These are phyloP conservation scores for Pseudocercospora fijiensis DNA, from an alignment of 2,329 filamentous ascomycete species.

Conservation along the genomic window DNA sequence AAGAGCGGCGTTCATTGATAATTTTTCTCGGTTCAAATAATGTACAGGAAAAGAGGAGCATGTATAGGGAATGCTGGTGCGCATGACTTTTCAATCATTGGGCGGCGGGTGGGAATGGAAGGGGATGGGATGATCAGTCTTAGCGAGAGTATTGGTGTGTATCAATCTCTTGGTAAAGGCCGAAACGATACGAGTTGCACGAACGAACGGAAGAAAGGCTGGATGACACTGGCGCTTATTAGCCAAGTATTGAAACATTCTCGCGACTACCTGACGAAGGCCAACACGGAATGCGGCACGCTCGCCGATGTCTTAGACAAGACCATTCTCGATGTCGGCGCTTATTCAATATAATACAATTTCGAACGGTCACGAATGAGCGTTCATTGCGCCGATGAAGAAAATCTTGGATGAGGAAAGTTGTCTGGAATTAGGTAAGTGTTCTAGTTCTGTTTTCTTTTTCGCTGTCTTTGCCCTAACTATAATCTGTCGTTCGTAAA, in stretches of 20 bases:
- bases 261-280: neutral
- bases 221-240: conserved; percentile 5
- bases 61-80: neutral
- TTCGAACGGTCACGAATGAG: neutral
- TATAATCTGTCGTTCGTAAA: neutral
- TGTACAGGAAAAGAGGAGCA: conserved; percentile 1
- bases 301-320: neutral
- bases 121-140: neutral
- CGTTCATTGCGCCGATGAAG: neutral
- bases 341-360: conserved; percentile 2
- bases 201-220: neutral
- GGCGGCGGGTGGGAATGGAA: neutral
- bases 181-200: conserved; percentile 3
- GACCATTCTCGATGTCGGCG: neutral
- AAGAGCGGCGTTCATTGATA: neutral
- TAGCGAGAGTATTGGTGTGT: conserved; percentile 1
- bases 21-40: neutral
- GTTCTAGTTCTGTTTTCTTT: neutral
- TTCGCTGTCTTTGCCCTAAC: neutral
- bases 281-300: neutral
- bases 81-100: neutral
- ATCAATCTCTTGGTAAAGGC: conserved; percentile 1
- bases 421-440: neutral
- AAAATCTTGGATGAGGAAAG: neutral
- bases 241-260: neutral